Percentiles rank a stretch among this genome's conserved stretches.
Evolutionary conservation across 208 protist species (phyloP).

Genomic region (Trypanosoma theileri): DNA sequence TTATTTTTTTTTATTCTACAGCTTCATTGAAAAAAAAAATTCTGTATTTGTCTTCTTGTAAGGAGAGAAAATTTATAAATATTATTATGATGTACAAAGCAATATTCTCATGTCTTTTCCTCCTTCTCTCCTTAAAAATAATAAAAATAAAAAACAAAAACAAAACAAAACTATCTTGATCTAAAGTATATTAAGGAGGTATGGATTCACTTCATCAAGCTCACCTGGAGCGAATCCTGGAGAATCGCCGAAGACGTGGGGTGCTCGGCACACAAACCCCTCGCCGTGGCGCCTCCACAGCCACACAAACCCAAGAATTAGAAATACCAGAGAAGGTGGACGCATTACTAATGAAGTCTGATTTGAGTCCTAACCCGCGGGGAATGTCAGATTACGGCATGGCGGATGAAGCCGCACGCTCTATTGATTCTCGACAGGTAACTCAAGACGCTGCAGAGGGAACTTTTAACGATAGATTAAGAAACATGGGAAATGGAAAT

Average conservation of each 20-base stretch:
- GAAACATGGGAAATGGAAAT: not conserved
- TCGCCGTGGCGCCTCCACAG: constrained; percentile 26
- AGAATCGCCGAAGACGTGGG: constrained; percentile 65
- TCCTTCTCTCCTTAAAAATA: constrained; percentile 1
- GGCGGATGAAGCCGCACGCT: constrained; percentile 1
- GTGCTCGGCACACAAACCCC: constrained; percentile 30
- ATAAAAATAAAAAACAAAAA: not conserved
- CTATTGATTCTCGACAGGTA: not conserved
- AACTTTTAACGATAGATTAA: not conserved
- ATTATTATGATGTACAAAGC: too few species aligned
- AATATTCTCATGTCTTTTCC: not conserved
- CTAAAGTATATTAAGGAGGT: not conserved
- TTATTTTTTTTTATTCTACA: constrained; percentile 11
- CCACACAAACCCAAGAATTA: constrained; percentile 33
- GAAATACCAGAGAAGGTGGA: not conserved
- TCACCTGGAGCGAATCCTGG: constrained; percentile 70
- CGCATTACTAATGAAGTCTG: not conserved
- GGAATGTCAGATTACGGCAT: not conserved
- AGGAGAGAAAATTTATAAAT: too few species aligned
- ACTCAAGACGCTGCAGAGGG: not conserved
- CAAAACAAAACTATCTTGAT: not conserved
- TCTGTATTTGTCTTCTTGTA: not conserved
- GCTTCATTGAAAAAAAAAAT: not conserved
- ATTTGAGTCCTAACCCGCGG: constrained; percentile 7
- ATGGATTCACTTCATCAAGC: constrained; percentile 77